Percentiles rank a stretch among this genome's conserved stretches.
phyloP scores from a whole-genome alignment of 345 rosid species.

The Rhodamnia argentea region DNA sequence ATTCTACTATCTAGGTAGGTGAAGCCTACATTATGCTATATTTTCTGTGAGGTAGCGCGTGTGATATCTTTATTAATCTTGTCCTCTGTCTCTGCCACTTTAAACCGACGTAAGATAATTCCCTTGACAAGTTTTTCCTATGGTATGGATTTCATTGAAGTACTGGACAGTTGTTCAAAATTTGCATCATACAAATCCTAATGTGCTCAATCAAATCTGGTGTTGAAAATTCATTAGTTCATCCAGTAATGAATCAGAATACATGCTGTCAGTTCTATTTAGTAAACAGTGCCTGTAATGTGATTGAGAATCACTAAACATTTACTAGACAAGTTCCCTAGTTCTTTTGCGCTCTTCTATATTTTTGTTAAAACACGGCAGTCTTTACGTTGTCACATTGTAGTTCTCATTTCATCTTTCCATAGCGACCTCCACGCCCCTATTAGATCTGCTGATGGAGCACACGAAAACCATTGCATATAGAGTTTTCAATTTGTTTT shows the following conservation, averaged over 20 bases:
- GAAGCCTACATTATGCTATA: background rate
- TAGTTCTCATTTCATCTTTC: background rate
- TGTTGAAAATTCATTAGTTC: background rate
- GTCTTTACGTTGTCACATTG: background rate
- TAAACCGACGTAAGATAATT: background rate
- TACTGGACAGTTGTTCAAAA: background rate
- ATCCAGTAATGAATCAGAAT: background rate
- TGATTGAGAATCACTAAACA: background rate
- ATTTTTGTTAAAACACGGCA: background rate
- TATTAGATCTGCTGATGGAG: background rate
- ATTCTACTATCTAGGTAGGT: background rate
- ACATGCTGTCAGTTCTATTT: background rate
- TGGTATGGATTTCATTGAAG: background rate
- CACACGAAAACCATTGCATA: background rate
- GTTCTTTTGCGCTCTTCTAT: background rate
- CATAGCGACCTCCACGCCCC: background rate
- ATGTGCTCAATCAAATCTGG: background rate
- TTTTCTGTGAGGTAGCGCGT: background rate
- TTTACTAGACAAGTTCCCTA: background rate
- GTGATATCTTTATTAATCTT: background rate
- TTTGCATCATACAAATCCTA: background rate
- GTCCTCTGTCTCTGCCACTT: background rate
- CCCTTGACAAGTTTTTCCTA: background rate
- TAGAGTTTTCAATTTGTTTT: background rate
- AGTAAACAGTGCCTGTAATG: background rate